phyloP scores from a whole-genome alignment of 2,329 filamentous ascomycete species.

The Penicillium sclerotiorum region DNA sequence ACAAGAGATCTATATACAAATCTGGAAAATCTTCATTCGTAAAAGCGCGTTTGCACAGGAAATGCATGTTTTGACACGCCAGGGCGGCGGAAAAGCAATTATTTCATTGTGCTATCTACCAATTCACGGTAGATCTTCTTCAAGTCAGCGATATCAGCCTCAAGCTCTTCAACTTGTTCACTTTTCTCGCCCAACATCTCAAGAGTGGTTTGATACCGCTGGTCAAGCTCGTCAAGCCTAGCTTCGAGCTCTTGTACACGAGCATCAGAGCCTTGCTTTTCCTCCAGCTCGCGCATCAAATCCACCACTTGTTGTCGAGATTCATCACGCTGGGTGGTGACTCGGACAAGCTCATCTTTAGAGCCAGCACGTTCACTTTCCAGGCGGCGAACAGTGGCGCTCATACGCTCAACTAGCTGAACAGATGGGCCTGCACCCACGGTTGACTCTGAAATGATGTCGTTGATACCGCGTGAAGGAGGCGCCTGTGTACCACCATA shows the following conservation, averaged over 20 bases:
- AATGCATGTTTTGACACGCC: too few species aligned
- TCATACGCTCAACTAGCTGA: slow-evolving; percentile 95
- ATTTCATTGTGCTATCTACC: slow-evolving; percentile 80
- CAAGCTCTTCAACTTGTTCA: slow-evolving; percentile 88
- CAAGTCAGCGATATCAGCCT: slow-evolving; percentile 84
- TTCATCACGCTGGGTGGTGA: slow-evolving; percentile 86
- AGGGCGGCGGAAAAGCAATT: too few species aligned
- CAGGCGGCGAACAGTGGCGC: slow-evolving; percentile 83
- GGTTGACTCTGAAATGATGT: slow-evolving; percentile 86
- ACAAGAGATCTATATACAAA: too few species aligned
- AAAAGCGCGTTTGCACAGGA: too few species aligned
- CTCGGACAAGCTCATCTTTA: slow-evolving; percentile 79
- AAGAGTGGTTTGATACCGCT: slow-evolving; percentile 84
- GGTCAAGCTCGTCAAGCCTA: slow-evolving; percentile 69
- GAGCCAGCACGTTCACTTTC: slow-evolving; percentile 89
- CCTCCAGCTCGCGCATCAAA: slow-evolving; percentile 84
- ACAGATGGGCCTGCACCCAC: slow-evolving; percentile 89
- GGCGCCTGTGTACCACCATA: slow-evolving; percentile 40
- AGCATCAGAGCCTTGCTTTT: slow-evolving; percentile 62
- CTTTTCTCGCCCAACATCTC: slow-evolving; percentile 98
- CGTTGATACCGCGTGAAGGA: slow-evolving; percentile 66
- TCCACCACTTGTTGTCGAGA: slow-evolving; percentile 87
- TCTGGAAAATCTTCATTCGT: too few species aligned
- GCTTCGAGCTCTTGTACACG: slow-evolving; percentile 67
- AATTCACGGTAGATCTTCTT: slow-evolving; percentile 96